Conservation (phyloP, 345 rosid species). For the Eucalyptus erythrocorys region DNA sequence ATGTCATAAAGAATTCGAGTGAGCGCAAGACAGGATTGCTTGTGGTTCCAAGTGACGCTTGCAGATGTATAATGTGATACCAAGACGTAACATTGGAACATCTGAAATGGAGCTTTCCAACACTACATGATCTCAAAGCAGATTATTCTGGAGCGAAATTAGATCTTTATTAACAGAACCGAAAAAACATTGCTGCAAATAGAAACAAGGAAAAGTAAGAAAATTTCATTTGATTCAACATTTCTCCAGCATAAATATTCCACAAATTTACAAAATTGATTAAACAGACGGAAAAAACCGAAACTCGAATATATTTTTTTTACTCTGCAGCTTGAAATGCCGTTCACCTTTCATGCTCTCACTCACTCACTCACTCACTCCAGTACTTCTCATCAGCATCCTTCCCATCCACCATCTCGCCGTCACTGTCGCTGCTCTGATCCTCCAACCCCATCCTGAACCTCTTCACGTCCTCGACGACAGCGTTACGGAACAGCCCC, state of each 20-base stretch:
- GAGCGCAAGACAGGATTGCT: neutral
- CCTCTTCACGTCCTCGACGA: slow-evolving; percentile 62
- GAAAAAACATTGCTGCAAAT: neutral
- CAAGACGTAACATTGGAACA: neutral
- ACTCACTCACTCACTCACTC: slow-evolving; percentile 23
- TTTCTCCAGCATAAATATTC: neutral
- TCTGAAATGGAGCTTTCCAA: neutral
- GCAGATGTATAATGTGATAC: neutral
- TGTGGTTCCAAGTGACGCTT: neutral
- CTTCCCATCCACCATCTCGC: neutral
- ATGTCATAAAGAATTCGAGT: neutral
- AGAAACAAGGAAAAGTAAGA: neutral
- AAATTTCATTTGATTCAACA: neutral
- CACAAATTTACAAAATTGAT: neutral
- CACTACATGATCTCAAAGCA: neutral
- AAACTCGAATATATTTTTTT: neutral
- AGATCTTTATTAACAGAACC: neutral
- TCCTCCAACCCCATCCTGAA: slow-evolving; percentile 38
- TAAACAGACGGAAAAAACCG: neutral
- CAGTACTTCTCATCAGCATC: slow-evolving; percentile 51
- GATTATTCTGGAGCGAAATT: neutral
- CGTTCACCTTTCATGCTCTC: neutral
- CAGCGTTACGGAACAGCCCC: slow-evolving; percentile 57
- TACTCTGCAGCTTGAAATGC: neutral
- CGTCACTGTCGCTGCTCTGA: slow-evolving; percentile 9